These are phyloP conservation scores for Aspergillus sp. DNA, from an alignment of 2,329 filamentous ascomycete genomes.

Conservation along the genomic window DNA sequence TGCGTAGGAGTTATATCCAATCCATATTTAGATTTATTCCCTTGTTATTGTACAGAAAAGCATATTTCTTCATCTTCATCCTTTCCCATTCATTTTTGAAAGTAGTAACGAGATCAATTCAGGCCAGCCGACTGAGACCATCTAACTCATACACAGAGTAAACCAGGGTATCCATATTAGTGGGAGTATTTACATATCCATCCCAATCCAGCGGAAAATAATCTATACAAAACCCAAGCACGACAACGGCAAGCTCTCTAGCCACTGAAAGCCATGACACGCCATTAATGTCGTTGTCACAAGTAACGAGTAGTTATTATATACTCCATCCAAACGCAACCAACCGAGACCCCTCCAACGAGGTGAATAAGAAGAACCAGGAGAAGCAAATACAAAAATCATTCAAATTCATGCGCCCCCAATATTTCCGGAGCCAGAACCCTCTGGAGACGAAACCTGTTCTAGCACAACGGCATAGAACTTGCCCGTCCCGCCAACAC, in stretches of 20 bases:
- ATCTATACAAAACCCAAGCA: background rate
- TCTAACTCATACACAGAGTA: background rate
- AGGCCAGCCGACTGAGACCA: background rate
- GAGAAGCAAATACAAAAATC: background rate
- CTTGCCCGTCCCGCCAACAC: conserved; percentile 30
- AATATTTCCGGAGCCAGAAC: background rate
- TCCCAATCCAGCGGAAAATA: background rate
- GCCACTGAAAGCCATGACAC: background rate
- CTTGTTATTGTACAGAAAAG: conserved; percentile 6
- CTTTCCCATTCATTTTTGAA: background rate
- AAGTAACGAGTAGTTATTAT: background rate
- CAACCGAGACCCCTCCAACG: background rate
- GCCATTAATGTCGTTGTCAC: background rate
- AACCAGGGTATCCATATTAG: background rate
- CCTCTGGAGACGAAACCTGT: conserved; percentile 17
- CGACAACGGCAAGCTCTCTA: background rate
- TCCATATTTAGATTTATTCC: background rate
- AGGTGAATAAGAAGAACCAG: background rate
- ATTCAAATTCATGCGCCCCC: background rate
- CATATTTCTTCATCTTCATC: background rate
- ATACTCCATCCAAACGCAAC: background rate
- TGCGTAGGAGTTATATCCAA: conserved; percentile 11
- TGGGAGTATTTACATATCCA: background rate
- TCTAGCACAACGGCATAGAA: conserved; percentile 40
- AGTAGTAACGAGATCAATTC: background rate